phyloP scores from a whole-genome alignment of 1,139 yeast genomes.

The Candida sojae region DNA sequence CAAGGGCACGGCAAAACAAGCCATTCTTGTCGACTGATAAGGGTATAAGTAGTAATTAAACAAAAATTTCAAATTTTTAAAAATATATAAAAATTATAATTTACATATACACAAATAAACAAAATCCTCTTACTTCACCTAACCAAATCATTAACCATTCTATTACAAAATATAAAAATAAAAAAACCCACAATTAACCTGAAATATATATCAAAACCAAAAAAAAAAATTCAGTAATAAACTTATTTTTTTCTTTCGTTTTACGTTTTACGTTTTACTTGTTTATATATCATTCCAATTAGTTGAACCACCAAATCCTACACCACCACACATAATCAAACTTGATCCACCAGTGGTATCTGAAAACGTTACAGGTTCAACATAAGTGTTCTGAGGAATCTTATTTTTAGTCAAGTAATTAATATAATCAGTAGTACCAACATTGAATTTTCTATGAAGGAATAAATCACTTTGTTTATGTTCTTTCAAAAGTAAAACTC shows the following conservation, averaged over 20 bases:
- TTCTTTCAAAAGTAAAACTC: conserved; percentile 13
- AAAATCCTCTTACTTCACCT: neutral
- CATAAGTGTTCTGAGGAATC: conserved; percentile 13
- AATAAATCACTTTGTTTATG: conserved; percentile 1
- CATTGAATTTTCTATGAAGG: conserved; percentile 6
- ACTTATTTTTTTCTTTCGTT: too few relatives aligned
- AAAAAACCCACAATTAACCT: neutral
- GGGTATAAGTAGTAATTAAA: neutral
- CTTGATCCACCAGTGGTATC: conserved; percentile 22
- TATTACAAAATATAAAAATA: neutral
- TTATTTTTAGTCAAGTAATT: conserved; percentile 15
- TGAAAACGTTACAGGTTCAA: conserved; percentile 13
- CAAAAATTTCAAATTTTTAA: neutral
- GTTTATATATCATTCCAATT: conserved; percentile 29
- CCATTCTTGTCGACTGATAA: neutral
- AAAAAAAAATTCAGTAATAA: too few relatives aligned
- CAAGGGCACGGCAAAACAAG: neutral
- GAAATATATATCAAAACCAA: too few relatives aligned
- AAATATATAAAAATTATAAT: neutral
- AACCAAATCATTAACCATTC: neutral
- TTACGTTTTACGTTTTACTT: too few relatives aligned
- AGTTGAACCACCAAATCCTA: conserved; percentile 24
- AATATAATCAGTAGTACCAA: conserved; percentile 16
- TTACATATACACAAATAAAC: neutral
- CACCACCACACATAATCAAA: conserved; percentile 33